Conservation (phyloP, 2,329 filamentous ascomycete species). For the Ophioceras dolichostomum region DNA sequence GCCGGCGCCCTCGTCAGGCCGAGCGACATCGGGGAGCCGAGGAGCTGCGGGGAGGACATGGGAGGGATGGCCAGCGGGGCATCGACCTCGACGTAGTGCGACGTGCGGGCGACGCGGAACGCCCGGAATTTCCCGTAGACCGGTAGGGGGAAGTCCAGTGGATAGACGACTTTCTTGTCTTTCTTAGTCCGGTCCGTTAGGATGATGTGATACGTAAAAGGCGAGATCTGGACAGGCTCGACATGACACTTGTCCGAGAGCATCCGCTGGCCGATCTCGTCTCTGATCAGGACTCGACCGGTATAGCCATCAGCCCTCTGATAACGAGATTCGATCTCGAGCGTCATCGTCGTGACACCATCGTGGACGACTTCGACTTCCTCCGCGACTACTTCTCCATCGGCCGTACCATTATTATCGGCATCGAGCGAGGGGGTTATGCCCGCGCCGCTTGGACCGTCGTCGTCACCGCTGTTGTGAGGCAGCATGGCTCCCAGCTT, state of each 20-base stretch:
- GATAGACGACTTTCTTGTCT: conserved; percentile 13
- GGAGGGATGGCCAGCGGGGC: conserved; percentile 19
- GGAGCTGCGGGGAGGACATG: conserved; percentile 8
- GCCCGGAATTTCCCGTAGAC: conserved; percentile 20
- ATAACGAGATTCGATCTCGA: too few species aligned
- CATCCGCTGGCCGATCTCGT: conserved; percentile 19
- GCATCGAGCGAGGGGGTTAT: too few species aligned
- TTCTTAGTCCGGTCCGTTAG: too few species aligned
- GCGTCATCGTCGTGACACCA: too few species aligned
- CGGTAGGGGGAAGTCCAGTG: conserved; percentile 26
- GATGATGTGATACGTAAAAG: conserved; percentile 26
- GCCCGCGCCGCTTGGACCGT: too few species aligned
- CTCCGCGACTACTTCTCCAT: too few species aligned
- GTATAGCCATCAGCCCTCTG: too few species aligned
- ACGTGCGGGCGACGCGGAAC: conserved; percentile 28
- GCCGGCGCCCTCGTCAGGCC: too few species aligned
- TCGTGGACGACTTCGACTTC: too few species aligned
- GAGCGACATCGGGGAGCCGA: conserved; percentile 23
- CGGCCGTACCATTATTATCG: too few species aligned
- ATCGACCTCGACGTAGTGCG: conserved; percentile 30
- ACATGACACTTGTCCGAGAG: conserved; percentile 25
- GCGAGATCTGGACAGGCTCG: conserved; percentile 21
- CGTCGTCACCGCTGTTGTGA: too few species aligned
- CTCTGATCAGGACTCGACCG: conserved; percentile 24
- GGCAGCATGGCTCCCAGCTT: too few species aligned